Conservation (phyloP, 805 yeast species). For the Metahyphopichia silvanorum region DNA sequence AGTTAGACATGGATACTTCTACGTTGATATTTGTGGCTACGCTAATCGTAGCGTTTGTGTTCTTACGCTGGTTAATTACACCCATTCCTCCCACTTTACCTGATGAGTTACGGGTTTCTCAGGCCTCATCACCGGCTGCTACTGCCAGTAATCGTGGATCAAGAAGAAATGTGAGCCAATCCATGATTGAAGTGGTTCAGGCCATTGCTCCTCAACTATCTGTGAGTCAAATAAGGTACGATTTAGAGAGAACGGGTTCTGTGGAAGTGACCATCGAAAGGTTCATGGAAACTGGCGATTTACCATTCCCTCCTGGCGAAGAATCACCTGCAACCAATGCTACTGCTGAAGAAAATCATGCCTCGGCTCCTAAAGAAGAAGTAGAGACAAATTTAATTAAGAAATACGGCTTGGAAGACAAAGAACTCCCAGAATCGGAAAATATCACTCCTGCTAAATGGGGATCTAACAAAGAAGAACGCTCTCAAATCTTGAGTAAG, state of each 20-base stretch:
- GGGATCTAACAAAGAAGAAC: conserved; percentile 20
- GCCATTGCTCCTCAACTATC: conserved; percentile 75
- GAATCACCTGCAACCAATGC: conserved; percentile 14
- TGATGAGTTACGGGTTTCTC: conserved; percentile 8
- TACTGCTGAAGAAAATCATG: conserved; percentile 3
- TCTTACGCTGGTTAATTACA: conserved; percentile 63
- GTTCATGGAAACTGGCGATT: conserved; percentile 55
- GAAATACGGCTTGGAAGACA: conserved; percentile 36
- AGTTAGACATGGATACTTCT: conserved; percentile 56
- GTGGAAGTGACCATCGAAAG: conserved; percentile 79
- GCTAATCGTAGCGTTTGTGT: conserved; percentile 51
- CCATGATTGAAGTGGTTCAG: conserved; percentile 84
- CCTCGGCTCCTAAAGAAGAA: conserved; percentile 17
- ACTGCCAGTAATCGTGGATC: conserved; percentile 10
- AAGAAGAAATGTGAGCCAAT: conserved; percentile 52
- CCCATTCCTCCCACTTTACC: conserved; percentile 46
- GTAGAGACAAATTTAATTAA: conserved; percentile 28
- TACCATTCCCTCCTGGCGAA: conserved; percentile 54
- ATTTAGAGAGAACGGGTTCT: conserved; percentile 72
- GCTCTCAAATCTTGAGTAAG: conserved; percentile 17
- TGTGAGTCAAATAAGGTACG: conserved; percentile 67
- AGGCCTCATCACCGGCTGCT: conserved; percentile 5
- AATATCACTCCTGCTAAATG: conserved; percentile 30
- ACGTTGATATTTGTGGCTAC: conserved; percentile 49
- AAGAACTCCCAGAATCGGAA: conserved; percentile 14